Evolutionary conservation across 257 asterid species (phyloP), one percentile per base, ranked within the genome.

Genomic region (Datura wrightii): DNA sequence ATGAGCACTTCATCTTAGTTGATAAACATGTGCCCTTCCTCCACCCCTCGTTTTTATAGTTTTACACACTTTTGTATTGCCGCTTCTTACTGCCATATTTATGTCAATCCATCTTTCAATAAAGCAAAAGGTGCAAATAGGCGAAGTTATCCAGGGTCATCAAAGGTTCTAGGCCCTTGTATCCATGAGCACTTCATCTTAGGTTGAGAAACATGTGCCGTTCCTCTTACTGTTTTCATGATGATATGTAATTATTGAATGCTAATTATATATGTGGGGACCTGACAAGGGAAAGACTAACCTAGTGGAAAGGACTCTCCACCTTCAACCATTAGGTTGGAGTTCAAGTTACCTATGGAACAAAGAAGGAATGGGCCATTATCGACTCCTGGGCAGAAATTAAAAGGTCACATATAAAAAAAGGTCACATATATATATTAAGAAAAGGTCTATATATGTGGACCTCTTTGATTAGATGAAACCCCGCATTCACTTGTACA

Each of bases 191-290:
- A 72, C 56, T 42, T 71, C 79, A n/a, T 71, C 79, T 46, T 74
- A 48, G 80, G 36, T 46, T 74, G 80, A 60, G 80, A 74, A 74
- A 46, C 42, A 24, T 4, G 80, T 74, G 42, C 80, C 80, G 6
- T 48, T 44, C 60, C 80, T 74, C 59, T 48, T 46, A 6, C 24
- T 46, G 13, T 24, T 74, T 48, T 74, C 80, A 46, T 10, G 59
- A 74, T 72, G 39, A 46, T 48, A 48, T 74, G 42, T 11, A 66
- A 66, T 66, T 66, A 74, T 48, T 46, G 19, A 24, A 46, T 11
- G 56, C 36, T 48, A 42, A n/a, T 14, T 48, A 50, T 74, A 11
- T 48, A 10, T 74, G 10, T 69, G 24, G 19, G 19, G 16, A 24
- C 42, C 42, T 24, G 18, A 44, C 74, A 46, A 19, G 42, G n/a